Evolutionary conservation across 2,329 filamentous ascomycete species (phyloP).

Genomic region (Colletotrichum sp.): DNA sequence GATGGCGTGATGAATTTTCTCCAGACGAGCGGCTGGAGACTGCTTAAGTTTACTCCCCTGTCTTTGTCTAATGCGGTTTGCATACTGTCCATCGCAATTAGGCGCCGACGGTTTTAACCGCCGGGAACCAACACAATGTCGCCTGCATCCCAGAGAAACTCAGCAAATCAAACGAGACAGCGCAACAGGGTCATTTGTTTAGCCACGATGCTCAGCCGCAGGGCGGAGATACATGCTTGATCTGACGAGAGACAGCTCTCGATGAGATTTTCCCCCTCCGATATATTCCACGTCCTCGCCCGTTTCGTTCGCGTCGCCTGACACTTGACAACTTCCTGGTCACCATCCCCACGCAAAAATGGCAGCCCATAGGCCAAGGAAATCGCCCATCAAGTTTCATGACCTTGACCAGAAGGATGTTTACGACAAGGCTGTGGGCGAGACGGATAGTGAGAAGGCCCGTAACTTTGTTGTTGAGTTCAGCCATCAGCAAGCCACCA

Average conservation of each 20-base stretch:
- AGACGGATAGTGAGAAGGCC: conserved; percentile 44
- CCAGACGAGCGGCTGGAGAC: not conserved
- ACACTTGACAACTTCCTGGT: not conserved
- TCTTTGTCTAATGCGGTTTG: not conserved
- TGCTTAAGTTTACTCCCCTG: not conserved
- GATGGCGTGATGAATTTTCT: not conserved
- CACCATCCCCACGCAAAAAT: not conserved
- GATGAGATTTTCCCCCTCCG: not conserved
- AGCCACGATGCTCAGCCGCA: not conserved
- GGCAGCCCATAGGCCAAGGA: not conserved
- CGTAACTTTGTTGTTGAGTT: conserved; percentile 72
- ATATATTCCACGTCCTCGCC: not conserved
- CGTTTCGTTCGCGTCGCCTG: not conserved
- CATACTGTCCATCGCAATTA: not conserved
- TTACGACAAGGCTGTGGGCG: conserved; percentile 47
- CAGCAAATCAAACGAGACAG: not conserved
- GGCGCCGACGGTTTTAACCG: not conserved
- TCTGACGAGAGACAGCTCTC: not conserved
- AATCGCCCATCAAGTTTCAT: conserved; percentile 40
- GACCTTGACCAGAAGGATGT: conserved; percentile 58
- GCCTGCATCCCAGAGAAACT: not conserved
- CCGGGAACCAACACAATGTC: not conserved
- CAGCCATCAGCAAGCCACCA: conserved; percentile 57
- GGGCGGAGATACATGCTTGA: not conserved
- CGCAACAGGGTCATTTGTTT: not conserved